Evolutionary conservation across 352 stramenopile species (phyloP), one percentile per base, ranked within the genome.

Genomic region (Globisporangium echinulatum): DNA sequence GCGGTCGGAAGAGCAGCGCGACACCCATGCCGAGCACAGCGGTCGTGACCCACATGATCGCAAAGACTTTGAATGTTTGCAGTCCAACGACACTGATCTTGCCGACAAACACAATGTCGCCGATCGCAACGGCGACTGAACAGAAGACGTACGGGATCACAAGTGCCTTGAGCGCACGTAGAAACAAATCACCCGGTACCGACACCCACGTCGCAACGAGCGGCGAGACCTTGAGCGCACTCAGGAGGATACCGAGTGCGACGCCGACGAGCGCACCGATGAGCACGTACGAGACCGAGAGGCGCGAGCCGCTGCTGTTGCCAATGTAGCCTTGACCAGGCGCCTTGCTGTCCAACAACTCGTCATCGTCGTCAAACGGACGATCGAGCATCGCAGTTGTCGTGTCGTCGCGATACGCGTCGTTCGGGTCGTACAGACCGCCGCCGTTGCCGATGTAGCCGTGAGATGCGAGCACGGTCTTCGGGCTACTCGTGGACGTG

Each of bases 111-210:
- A 94, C 71, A 40, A 90, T 85, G 61, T 92, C 85, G 0, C 77
- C 79, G 11, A 91, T 81, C 25, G 81, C 81, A 8, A 94, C 79
- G 0, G 82, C 78, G 13, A 94, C 82, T 0, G 79, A 81, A 55
- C 79, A 92, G 68, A 94, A 94, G 2, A 92, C 81, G 57, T 91
- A 87, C 17, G 85, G 85, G 11, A 94, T 61, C n/a, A 91, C 82
- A 5, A 94, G 66, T 37, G 79, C 77, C 63, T 87, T 91, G 42
- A 92, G 67, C 6, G 80, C 85, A 36, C 85, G 75, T 8, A 91
- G 61, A 61, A 92, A 94, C 49, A 94, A 64, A 7, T 92, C 76
- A 0, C 85, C 82, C 0, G 85, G 85, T 15, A 92, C 59, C n/a
- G 75, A 67, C 19, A 94, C 75, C 80, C 78, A 88, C 43, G 75